phyloP scores from a whole-genome alignment of 2,329 filamentous ascomycete species.

The Emericellopsis atlantica region DNA sequence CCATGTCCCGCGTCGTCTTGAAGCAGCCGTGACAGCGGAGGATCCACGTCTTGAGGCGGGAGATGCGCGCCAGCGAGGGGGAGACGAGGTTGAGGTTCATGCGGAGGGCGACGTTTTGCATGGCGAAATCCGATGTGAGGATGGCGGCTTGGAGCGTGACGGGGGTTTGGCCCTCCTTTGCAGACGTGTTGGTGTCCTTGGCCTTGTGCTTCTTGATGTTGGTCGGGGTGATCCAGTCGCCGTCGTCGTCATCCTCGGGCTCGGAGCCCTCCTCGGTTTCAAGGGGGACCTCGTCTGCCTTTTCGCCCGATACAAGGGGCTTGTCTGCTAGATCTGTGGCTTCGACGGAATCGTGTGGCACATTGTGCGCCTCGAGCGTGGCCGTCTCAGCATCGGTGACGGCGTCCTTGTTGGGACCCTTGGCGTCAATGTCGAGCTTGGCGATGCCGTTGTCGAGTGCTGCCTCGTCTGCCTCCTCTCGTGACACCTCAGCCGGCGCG shows the following conservation, averaged over 20 bases:
- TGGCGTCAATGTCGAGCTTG: conserved; percentile 6
- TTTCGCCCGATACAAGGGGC: conserved; percentile 4
- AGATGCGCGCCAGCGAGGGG: conserved; percentile 65
- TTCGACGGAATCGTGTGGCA: conserved; percentile 1
- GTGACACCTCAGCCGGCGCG: conserved; percentile 1
- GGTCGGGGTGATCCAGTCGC: conserved; percentile 87
- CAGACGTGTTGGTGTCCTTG: conserved; percentile 37
- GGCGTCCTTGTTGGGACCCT: not conserved
- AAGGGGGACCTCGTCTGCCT: conserved; percentile 7
- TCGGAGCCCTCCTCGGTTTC: conserved; percentile 24
- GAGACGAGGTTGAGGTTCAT: conserved; percentile 90
- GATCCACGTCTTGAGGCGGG: conserved; percentile 76
- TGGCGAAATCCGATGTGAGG: conserved; percentile 89
- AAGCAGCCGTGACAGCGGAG: conserved; percentile 94
- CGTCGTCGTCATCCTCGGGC: conserved; percentile 40
- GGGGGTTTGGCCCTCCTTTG: conserved; percentile 32
- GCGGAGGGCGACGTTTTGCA: conserved; percentile 92
- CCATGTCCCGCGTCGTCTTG: conserved; percentile 68
- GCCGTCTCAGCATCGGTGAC: conserved; percentile 2
- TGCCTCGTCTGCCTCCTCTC: not conserved
- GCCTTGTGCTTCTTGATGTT: conserved; percentile 81
- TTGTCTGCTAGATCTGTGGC: conserved; percentile 4
- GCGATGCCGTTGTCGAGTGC: conserved; percentile 2
- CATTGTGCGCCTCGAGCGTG: conserved; percentile 1
- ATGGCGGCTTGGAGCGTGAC: conserved; percentile 70